Percentiles rank a stretch among this genome's conserved stretches.
These are phyloP conservation scores for Crithidia thermophila DNA, from an alignment of 208 protist genomes.

Conservation along the genomic window DNA sequence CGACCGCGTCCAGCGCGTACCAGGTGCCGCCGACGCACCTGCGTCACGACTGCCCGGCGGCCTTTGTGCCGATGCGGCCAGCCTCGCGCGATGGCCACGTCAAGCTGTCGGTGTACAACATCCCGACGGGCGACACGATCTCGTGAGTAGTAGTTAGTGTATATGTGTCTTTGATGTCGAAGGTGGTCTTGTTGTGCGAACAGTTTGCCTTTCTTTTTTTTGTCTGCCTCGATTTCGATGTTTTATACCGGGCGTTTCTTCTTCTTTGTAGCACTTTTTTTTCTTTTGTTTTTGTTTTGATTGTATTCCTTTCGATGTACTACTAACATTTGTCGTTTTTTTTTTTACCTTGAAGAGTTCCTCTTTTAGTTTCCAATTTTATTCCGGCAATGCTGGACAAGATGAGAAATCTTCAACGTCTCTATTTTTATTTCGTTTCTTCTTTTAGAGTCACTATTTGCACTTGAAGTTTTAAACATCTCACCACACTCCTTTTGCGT, in stretches of 20 bases:
- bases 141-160: neutral
- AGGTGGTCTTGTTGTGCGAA: too few species aligned
- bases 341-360: neutral
- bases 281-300: neutral
- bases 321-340: neutral
- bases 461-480: too few species aligned
- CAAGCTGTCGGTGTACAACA: slow-evolving; percentile 88
- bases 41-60: slow-evolving; percentile 73
- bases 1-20: slow-evolving; percentile 62
- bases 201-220: too few species aligned
- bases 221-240: neutral
- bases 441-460: too few species aligned
- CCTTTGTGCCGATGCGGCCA: slow-evolving; percentile 68
- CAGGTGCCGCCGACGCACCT: slow-evolving; percentile 55
- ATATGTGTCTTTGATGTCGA: too few species aligned
- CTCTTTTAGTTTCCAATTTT: too few species aligned
- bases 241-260: neutral
- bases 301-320: neutral
- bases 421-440: neutral
- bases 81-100: slow-evolving; percentile 84
- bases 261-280: neutral
- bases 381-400: too few species aligned
- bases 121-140: slow-evolving; percentile 74
- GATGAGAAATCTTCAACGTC: neutral
- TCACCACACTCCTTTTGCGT: too few species aligned